Base-by-base conservation (phyloP, 768 basidiomycete genomes). In the Fistulinella prunicolor region DNA sequence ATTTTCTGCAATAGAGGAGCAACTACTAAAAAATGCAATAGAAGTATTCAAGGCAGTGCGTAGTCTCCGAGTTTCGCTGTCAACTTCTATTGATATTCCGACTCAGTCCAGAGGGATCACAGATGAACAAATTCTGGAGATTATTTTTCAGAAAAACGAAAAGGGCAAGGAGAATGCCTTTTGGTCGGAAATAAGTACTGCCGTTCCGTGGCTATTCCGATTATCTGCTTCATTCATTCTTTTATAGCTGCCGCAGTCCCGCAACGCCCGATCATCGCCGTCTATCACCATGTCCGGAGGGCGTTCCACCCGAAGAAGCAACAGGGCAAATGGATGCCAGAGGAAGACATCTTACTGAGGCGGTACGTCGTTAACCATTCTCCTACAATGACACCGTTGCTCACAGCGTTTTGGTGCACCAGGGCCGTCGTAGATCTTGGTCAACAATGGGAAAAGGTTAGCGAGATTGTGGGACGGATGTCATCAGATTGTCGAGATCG, bases 401-500 rank as follows among this genome's bases (percentile, higher is more conserved):
- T 51, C 38, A 54, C 29, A 3, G 38, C 16, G 23, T 41, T 51
- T 42, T 26, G 49, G 40, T 42, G 22, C 17, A 23, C 12, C 28
- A 92, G 90, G 47, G 86, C 87, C 20, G 83, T 93, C 16, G 62
- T 64, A 6, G 77, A 82, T 40, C 66, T 82, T 21, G 90, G 90
- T 13, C 84, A 86, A 53, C 79, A 82, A 59, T 93, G 90, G 90
- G 85, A 89, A 67, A 86, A 83, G 58, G 77, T 93, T 37, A 82
- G 85, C 59, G 68, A 68, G 36, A 63, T 74, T 17, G 88, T 93
- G 6, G 86, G 86, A 21, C 76, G 90, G 36, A 83, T 81, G 77
- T 81, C 86, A 16, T 73, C 82, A 3, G 90, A 93, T 62, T 93
- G 90, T 65, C 78, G 90, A 9, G 90, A 93, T 66, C 78, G 90